These are phyloP conservation scores for Gynochthodes officinalis DNA, from an alignment of 257 asterid genomes.

Conservation along the genomic window DNA sequence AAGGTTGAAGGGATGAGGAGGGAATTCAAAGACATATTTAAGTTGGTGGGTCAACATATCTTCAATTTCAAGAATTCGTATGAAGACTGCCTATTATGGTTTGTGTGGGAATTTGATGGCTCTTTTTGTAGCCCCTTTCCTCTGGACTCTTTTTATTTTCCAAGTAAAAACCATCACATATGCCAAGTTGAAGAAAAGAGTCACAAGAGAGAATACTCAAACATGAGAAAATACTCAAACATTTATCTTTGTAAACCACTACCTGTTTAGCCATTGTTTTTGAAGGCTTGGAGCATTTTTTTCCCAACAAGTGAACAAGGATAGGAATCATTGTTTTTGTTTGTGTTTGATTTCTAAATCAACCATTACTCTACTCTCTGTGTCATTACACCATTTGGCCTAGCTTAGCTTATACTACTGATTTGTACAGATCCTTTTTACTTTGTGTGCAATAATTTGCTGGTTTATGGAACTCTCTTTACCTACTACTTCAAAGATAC, in stretches of 20 bases:
- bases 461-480: neutral
- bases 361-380: neutral
- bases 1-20: constrained; percentile 33
- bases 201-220: constrained; percentile 35
- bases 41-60: constrained; percentile 60
- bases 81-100: constrained; percentile 52
- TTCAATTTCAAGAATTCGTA: constrained; percentile 58
- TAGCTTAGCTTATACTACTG: neutral
- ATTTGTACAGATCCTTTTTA: neutral
- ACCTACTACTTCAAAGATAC: neutral
- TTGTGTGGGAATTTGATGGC: constrained; percentile 28
- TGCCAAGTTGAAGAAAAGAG: constrained; percentile 41
- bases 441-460: neutral
- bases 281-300: constrained; percentile 19
- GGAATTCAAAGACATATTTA: constrained; percentile 47
- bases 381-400: neutral
- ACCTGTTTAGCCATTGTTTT: neutral
- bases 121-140: constrained; percentile 21
- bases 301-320: constrained; percentile 18
- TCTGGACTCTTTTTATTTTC: constrained; percentile 30
- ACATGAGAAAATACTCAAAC: too few relatives aligned
- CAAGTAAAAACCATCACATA: constrained; percentile 26
- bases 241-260: too few relatives aligned
- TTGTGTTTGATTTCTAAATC: constrained; percentile 11
- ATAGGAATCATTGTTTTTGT: neutral